phyloP scores from a whole-genome alignment of 225 moss, liverwort and hornwort genomes.

The Physcomitrellopsis africana region DNA sequence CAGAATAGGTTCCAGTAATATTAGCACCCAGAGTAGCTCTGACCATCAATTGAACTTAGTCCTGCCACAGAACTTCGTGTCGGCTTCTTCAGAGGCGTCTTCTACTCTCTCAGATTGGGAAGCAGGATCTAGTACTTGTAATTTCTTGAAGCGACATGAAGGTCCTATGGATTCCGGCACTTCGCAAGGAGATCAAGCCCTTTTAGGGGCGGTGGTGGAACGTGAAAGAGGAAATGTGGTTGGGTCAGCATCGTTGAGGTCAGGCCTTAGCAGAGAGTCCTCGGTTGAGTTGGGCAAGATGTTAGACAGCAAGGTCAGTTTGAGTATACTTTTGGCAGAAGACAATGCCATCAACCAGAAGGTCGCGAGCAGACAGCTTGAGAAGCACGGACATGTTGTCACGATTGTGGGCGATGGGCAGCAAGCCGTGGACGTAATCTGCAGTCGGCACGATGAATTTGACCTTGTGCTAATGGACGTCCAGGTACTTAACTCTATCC shows the following conservation, averaged over 20 bases:
- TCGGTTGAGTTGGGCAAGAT: constrained; percentile 40
- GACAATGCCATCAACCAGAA: constrained; percentile 91
- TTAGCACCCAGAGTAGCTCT: neutral
- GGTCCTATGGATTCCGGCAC: constrained; percentile 39
- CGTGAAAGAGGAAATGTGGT: constrained; percentile 45
- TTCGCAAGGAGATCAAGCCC: constrained; percentile 17
- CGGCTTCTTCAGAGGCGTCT: constrained; percentile 25
- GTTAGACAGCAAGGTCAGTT: constrained; percentile 32
- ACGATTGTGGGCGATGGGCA: constrained; percentile 81
- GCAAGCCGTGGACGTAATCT: constrained; percentile 68
- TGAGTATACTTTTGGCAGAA: constrained; percentile 80
- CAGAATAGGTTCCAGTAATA: neutral
- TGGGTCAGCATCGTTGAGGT: constrained; percentile 1
- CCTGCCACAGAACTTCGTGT: constrained; percentile 28
- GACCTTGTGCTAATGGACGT: constrained; percentile 95
- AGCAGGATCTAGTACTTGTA: neutral
- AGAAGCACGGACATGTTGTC: constrained; percentile 79
- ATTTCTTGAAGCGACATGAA: constrained; percentile 27
- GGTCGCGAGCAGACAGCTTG: constrained; percentile 74
- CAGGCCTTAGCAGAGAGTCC: constrained; percentile 51
- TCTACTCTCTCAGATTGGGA: constrained; percentile 36
- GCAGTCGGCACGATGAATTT: constrained; percentile 54
- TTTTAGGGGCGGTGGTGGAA: constrained; percentile 21
- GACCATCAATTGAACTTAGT: constrained; percentile 15
- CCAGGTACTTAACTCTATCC: constrained; percentile 50